Conservation (phyloP, 176 grass and related monocot genomes). For the Tillandsia fasciculata region DNA sequence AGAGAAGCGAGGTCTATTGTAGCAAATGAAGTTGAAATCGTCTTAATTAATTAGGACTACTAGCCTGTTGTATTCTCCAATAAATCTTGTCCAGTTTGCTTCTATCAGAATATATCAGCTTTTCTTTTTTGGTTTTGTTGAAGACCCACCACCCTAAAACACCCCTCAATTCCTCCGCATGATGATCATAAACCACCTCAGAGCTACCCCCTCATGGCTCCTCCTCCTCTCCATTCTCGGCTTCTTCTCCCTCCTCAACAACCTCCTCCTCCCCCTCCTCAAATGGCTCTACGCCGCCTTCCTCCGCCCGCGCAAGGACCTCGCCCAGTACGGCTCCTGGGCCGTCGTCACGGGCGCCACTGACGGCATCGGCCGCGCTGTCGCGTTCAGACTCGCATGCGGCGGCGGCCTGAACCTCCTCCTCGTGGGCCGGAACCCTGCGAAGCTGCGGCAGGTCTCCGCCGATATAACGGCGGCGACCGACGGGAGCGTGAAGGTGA, state of each 20-base stretch:
- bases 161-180: too few species aligned
- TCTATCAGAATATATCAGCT: too few species aligned
- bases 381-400: constrained; percentile 33
- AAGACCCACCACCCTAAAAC: too few species aligned
- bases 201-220: neutral
- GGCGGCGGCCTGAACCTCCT: constrained; percentile 36
- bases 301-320: neutral
- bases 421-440: constrained; percentile 39
- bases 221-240: neutral
- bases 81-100: too few species aligned
- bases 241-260: neutral
- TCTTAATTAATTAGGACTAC: too few species aligned
- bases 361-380: constrained; percentile 38
- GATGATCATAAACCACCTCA: neutral
- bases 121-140: too few species aligned
- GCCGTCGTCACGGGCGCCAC: constrained; percentile 42
- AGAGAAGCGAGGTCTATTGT: too few species aligned
- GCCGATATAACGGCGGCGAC: neutral
- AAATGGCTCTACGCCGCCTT: neutral
- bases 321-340: constrained; percentile 29
- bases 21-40: too few species aligned
- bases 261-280: neutral
- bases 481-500: constrained; percentile 3
- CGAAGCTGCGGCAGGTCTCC: constrained; percentile 34
- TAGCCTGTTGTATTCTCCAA: too few species aligned